A percentile compares a stretch with the other conserved stretches of the same genome.
Evolutionary conservation across 345 rosid species (phyloP).

Genomic region (Linum trigynum): DNA sequence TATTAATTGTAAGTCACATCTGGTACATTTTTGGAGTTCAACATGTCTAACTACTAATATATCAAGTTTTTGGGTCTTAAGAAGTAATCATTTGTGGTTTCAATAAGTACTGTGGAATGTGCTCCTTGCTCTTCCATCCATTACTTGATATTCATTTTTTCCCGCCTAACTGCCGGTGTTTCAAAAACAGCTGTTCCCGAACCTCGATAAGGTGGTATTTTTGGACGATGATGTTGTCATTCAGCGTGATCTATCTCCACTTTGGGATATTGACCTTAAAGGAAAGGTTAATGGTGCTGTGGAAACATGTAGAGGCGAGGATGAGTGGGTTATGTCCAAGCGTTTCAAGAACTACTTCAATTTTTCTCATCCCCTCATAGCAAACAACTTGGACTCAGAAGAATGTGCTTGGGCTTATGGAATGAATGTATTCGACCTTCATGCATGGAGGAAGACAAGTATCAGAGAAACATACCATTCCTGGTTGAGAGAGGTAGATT

Average conservation of each 20-base stretch:
- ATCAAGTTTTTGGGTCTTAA: background rate
- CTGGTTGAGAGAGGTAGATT: conserved; percentile 69
- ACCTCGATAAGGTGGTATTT: conserved; percentile 76
- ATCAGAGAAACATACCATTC: conserved; percentile 51
- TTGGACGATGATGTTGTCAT: conserved; percentile 88
- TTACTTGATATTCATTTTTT: no score
- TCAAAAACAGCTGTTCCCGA: conserved; percentile 73
- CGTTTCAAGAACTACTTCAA: conserved; percentile 71
- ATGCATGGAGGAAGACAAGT: conserved; percentile 71
- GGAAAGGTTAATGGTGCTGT: conserved; percentile 78
- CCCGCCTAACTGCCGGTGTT: background rate
- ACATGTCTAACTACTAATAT: no score
- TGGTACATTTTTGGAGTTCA: no score
- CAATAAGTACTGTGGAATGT: no score
- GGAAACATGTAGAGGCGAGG: conserved; percentile 58
- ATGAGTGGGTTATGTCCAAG: conserved; percentile 76
- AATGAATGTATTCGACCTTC: conserved; percentile 74
- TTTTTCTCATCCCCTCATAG: conserved; percentile 62
- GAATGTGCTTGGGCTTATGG: conserved; percentile 87
- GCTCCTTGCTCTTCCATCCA: background rate
- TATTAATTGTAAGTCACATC: no score
- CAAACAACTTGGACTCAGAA: conserved; percentile 43
- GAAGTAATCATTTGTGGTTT: background rate
- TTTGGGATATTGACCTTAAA: conserved; percentile 70
- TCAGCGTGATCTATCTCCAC: conserved; percentile 69